Conservation (phyloP, 2,329 filamentous ascomycete genomes). For the Neoarthrinium moseri region DNA sequence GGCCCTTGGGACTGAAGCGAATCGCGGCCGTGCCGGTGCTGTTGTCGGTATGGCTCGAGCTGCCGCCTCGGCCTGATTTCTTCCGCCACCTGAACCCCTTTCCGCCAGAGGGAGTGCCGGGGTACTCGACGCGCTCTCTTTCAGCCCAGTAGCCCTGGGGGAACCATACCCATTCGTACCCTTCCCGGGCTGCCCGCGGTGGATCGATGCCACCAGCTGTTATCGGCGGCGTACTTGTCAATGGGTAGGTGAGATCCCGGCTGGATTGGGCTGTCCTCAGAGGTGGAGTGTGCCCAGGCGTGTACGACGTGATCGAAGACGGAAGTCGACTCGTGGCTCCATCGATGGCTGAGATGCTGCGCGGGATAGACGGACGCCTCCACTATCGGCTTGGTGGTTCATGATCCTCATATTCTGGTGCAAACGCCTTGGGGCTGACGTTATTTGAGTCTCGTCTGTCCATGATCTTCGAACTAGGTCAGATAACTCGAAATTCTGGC, state of each 20-base stretch:
- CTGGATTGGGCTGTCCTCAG: neutral
- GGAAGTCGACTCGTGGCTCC: conserved; percentile 5
- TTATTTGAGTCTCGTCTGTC: conserved; percentile 13
- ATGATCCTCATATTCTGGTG: conserved; percentile 12
- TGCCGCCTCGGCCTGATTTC: conserved; percentile 27
- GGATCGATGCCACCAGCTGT: conserved; percentile 41
- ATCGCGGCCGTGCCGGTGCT: neutral
- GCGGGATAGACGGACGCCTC: conserved; percentile 11
- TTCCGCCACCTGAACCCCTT: conserved; percentile 41
- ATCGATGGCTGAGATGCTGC: conserved; percentile 25
- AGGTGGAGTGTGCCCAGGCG: neutral
- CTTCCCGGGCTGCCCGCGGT: conserved; percentile 52
- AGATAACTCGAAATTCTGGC: too few species aligned
- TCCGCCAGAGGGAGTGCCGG: conserved; percentile 27
- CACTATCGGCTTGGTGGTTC: conserved; percentile 21
- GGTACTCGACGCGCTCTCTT: conserved; percentile 35
- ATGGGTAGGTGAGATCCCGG: conserved; percentile 12
- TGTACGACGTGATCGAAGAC: neutral
- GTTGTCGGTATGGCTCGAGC: conserved; percentile 16
- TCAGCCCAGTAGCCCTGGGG: conserved; percentile 64
- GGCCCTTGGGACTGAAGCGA: conserved; percentile 2
- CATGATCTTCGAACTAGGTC: too few species aligned
- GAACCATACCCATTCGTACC: conserved; percentile 63
- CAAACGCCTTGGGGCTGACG: conserved; percentile 15
- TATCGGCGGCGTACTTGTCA: conserved; percentile 10